phyloP scores from a whole-genome alignment of 345 rosid genomes.

The Schrenkiella parvula region DNA sequence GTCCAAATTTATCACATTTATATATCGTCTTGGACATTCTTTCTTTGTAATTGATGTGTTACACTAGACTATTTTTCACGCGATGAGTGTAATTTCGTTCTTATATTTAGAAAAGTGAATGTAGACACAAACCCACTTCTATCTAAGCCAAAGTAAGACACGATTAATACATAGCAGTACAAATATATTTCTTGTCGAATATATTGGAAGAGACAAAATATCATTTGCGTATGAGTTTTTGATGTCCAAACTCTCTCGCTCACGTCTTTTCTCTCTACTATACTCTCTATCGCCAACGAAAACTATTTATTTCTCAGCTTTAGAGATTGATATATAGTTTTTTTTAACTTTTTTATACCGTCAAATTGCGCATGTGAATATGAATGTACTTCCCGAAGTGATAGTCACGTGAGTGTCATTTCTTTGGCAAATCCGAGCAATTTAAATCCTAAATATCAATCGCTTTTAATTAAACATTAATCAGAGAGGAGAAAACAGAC shows the following conservation, averaged over 20 bases:
- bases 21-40: background rate
- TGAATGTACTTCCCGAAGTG: constrained; percentile 33
- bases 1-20: background rate
- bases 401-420: constrained; percentile 30
- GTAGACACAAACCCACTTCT: background rate
- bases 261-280: constrained; percentile 23
- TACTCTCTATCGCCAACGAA: background rate
- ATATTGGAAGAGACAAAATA: constrained; percentile 10
- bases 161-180: background rate
- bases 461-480: background rate
- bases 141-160: background rate
- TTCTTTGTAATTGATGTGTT: background rate
- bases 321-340: constrained; percentile 18
- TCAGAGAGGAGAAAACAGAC: background rate
- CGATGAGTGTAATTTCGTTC: background rate
- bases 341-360: background rate
- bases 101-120: background rate
- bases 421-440: constrained; percentile 14
- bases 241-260: constrained; percentile 20
- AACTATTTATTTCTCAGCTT: constrained; percentile 10
- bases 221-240: background rate
- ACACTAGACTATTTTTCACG: background rate
- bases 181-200: background rate
- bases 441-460: constrained; percentile 13
- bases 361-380: constrained; percentile 31